Evolutionary conservation across 1,139 yeast genomes (phyloP).

Genomic region (Scheffersomyces quercinus): DNA sequence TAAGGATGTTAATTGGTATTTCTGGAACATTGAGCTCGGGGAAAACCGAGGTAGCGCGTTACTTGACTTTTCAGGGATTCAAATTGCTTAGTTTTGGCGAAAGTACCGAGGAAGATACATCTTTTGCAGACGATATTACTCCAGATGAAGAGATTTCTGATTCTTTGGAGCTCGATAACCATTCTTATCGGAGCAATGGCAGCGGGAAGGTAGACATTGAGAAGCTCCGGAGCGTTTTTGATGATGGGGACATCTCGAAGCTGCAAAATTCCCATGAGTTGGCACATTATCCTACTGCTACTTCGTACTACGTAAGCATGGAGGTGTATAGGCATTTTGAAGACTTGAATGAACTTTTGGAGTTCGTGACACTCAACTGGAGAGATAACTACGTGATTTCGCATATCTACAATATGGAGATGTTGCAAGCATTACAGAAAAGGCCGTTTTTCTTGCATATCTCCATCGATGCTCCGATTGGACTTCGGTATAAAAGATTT

Average conservation of each 20-base stretch:
- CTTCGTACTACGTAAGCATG: neutral
- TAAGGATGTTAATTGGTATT: slow-evolving; percentile 68
- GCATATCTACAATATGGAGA: slow-evolving; percentile 44
- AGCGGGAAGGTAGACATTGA: too few species aligned
- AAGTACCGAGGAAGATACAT: neutral
- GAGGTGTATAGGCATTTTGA: slow-evolving; percentile 21
- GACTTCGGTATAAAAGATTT: slow-evolving; percentile 53
- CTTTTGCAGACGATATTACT: neutral
- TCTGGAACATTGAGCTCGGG: slow-evolving; percentile 76
- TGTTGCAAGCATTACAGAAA: slow-evolving; percentile 55
- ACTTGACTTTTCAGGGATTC: slow-evolving; percentile 61
- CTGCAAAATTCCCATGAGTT: neutral
- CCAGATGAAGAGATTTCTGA: slow-evolving; percentile 5
- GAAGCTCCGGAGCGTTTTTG: too few species aligned
- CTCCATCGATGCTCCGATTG: slow-evolving; percentile 74
- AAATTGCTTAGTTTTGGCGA: slow-evolving; percentile 24
- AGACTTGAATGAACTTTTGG: slow-evolving; percentile 49
- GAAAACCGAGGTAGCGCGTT: slow-evolving; percentile 62
- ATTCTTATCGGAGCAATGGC: neutral
- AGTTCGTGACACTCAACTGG: slow-evolving; percentile 74
- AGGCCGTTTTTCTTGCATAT: slow-evolving; percentile 87
- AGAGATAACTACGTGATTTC: slow-evolving; percentile 59
- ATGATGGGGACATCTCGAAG: neutral
- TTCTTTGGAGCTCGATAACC: neutral
- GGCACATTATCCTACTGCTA: neutral